Percentiles rank a stretch among this genome's conserved stretches.
Conservation (phyloP, 2,329 filamentous ascomycete species). For the Fusarium udum region DNA sequence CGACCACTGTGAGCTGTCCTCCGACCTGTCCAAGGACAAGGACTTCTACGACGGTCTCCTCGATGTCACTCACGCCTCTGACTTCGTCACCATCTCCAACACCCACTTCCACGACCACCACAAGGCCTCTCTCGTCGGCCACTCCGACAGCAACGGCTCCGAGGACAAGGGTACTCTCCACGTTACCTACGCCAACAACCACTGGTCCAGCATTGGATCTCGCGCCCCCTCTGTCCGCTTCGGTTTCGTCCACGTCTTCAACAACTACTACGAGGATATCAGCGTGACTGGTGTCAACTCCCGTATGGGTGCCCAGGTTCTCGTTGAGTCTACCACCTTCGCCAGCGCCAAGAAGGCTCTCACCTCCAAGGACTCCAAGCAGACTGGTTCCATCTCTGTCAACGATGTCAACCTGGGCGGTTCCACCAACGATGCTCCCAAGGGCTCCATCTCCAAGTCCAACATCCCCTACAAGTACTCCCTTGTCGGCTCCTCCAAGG, state of each 20-base stretch:
- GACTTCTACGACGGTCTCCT: slow-evolving; percentile 76
- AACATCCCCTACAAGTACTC: slow-evolving; percentile 62
- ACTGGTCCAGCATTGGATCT: slow-evolving; percentile 71
- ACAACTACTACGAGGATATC: slow-evolving; percentile 60
- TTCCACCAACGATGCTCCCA: slow-evolving; percentile 51
- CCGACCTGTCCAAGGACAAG: slow-evolving; percentile 68
- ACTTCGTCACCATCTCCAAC: slow-evolving; percentile 64
- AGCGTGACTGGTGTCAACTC: slow-evolving; percentile 62
- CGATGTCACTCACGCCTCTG: slow-evolving; percentile 70
- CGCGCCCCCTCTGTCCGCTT: slow-evolving; percentile 72
- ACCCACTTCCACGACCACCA: slow-evolving; percentile 53
- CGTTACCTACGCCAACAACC: slow-evolving; percentile 74
- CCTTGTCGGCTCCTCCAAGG: slow-evolving; percentile 57
- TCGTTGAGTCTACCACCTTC: slow-evolving; percentile 66
- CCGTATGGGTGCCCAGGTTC: slow-evolving; percentile 65
- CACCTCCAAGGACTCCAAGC: slow-evolving; percentile 53
- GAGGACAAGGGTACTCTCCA: slow-evolving; percentile 70
- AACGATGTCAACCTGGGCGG: slow-evolving; percentile 56
- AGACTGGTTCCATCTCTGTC: slow-evolving; percentile 53
- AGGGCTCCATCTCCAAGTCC: slow-evolving; percentile 61
- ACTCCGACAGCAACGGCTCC: slow-evolving; percentile 65
- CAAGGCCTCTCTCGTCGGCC: slow-evolving; percentile 68
- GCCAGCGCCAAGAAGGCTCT: slow-evolving; percentile 51
- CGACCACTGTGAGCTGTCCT: slow-evolving; percentile 73
- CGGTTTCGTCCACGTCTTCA: slow-evolving; percentile 69